Base-by-base conservation (phyloP, 768 basidiomycete species). In the Pleurotus tuoliensis region DNA sequence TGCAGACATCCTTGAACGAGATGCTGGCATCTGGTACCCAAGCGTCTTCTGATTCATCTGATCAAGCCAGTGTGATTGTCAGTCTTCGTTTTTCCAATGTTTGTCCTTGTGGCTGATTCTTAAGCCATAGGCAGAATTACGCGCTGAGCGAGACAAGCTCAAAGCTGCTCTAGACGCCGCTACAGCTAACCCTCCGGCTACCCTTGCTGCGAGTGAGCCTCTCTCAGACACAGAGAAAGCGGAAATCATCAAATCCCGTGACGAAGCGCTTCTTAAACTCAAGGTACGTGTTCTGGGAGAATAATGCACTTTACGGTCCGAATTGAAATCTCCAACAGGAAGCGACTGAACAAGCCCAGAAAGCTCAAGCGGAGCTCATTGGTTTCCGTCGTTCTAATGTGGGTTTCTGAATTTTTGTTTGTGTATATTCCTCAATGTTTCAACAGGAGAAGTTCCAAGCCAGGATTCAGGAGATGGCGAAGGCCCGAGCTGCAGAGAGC, bases 171-270 rank as follows among this genome's bases (percentile, higher is more conserved):
- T 53, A 20, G 39, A 53, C 39, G 34, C 51, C 5, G 51, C 51
- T 25, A 53, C 51, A 11, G 24, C 15, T 37, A 65, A 58, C 37
- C 55, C 69, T n/a, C 27, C 71, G 1, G 57, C 73, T 3, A 22
- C 59, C 3, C 58, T 69, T 9, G 50, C 66, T 16, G 64, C 66
- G 69, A 37, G 64, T 65, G 27, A 76, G 73, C 52, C 62, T 12
- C 67, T 69, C 15, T 82, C 82, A 80, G 86, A 88, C 56, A 63
- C 73, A 1, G 87, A 90, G 64, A 89, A 84, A 61, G 74, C 70
- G 0, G 78, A 81, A 53, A 72, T 92, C 0, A 55, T 76, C 37
- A 82, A 82, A 61, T 75, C 76, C 24, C 82, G 83, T 5, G 86
- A 81, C 56, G 82, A 86, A n/a, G 84, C 84, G 2, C 58, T 80